Conservation (phyloP, 202 grass and related monocot genomes). For the Schoenoplectus tabernaemontani region DNA sequence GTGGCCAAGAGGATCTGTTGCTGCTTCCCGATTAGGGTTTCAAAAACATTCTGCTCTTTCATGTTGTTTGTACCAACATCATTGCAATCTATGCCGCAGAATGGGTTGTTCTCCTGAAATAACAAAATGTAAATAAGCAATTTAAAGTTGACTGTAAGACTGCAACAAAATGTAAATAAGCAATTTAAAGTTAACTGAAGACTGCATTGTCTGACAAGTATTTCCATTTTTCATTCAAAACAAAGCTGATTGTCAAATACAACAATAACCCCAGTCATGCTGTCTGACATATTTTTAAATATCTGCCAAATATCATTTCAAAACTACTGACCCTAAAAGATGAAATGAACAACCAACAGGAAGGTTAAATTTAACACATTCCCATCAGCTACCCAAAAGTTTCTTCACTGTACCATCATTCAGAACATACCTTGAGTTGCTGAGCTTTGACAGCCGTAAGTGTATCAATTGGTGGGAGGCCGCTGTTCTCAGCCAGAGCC, state of each 20-base stretch:
- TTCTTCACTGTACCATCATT: neutral
- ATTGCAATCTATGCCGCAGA: constrained; percentile 77
- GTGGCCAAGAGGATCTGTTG: constrained; percentile 90
- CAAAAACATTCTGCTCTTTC: constrained; percentile 85
- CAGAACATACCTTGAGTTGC: constrained; percentile 70
- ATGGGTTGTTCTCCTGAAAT: constrained; percentile 65
- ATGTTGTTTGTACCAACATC: constrained; percentile 82
- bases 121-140: constrained; percentile 10
- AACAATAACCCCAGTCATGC: neutral
- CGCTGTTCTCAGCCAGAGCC: constrained; percentile 92
- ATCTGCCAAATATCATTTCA: neutral
- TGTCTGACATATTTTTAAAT: neutral
- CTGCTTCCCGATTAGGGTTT: constrained; percentile 91
- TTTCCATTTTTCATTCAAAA: neutral
- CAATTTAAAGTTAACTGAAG: neutral
- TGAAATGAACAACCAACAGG: neutral
- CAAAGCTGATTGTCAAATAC: neutral
- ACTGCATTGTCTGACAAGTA: neutral
- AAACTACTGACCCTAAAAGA: neutral
- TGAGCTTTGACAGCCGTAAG: constrained; percentile 87
- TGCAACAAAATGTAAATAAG: constrained; percentile 15
- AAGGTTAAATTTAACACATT: neutral
- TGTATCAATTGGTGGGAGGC: constrained; percentile 83
- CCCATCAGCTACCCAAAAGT: neutral
- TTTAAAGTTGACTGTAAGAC: neutral